phyloP scores from a whole-genome alignment of 179 eudicot species.

The Spinacia oleracea region DNA sequence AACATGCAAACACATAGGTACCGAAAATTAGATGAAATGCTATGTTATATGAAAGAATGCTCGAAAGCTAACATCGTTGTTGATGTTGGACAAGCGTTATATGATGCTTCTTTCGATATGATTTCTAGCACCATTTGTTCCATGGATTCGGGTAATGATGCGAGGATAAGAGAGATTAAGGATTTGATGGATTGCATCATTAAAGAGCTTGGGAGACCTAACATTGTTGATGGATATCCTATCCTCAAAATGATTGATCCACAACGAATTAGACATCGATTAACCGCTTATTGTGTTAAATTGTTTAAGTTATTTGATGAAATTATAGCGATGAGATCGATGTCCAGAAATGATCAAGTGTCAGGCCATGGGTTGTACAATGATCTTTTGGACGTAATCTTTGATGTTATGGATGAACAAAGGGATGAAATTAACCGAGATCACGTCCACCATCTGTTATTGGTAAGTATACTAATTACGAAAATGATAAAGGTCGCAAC shows the following conservation, averaged over 20 bases:
- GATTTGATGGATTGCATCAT: conserved; percentile 6
- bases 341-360: background rate
- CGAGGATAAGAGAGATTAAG: background rate
- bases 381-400: conserved; percentile 1
- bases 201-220: conserved; percentile 9
- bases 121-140: conserved; percentile 17
- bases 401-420: conserved; percentile 18
- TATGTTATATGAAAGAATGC: conserved; percentile 5
- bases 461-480: conserved; percentile 8
- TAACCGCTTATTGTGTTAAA: background rate
- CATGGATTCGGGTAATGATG: conserved; percentile 10
- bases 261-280: conserved; percentile 14
- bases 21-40: conserved; percentile 4
- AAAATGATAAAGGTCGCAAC: no score
- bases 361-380: background rate
- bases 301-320: conserved; percentile 16
- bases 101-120: conserved; percentile 15
- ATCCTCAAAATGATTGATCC: conserved; percentile 23
- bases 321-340: conserved; percentile 8
- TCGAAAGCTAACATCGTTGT: background rate
- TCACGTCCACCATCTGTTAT: conserved; percentile 4
- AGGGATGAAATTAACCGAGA: conserved; percentile 10
- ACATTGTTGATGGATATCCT: conserved; percentile 22
- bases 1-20: conserved; percentile 8
- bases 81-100: conserved; percentile 19